Base-by-base conservation (phyloP, 495 filamentous ascomycete species). In the Lophiostoma macrostomum region DNA sequence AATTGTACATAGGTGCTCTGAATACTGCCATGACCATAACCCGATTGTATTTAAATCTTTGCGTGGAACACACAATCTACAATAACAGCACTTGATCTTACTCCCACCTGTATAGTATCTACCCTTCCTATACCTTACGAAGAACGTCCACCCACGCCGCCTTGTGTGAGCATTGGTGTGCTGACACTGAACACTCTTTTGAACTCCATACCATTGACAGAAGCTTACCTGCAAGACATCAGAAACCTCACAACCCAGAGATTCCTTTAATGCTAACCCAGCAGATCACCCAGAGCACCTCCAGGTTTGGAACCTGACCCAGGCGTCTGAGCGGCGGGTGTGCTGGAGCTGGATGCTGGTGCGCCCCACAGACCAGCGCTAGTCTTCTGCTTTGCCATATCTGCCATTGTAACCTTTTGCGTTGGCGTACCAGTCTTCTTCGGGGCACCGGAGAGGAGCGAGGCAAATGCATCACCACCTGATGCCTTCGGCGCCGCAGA, bases 381-480 rank as follows among this genome's bases (percentile, higher is more conserved):
- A 31, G 89, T 88, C 74, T 95, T 96, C 69, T 96, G 87, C 74
- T 95, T 95, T 35, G 90, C 91, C 73, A 98, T 86, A 65, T 91
- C 88, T 18, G 89, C 90, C 57, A 98, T 75, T 53, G 83, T 87
- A 37, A 81, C 80, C 55, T 86, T 87, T 51, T 77, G 81, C 1
- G 78, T 69, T 4, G 72, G 73, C 11, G 82, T 80, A 32, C 71
- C 75, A 20, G 77, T 72, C 72, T 96, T 98, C 73, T 90, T 88
- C 40, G 91, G 74, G 23, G 88, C 85, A 40, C 84, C 76, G 23
- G 78, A 84, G 83, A 93, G 95, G 19, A 98, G 76, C 6, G 83
- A 84, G 8, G 87, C 89, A 48, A 98, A 98, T 0, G 87, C 90
- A 69, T 98, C 93, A 16, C 81, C 80, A 3, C 84, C 81, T 14